phyloP scores from a whole-genome alignment of 2,329 filamentous ascomycete species.

The Trichoderma polysporum region DNA sequence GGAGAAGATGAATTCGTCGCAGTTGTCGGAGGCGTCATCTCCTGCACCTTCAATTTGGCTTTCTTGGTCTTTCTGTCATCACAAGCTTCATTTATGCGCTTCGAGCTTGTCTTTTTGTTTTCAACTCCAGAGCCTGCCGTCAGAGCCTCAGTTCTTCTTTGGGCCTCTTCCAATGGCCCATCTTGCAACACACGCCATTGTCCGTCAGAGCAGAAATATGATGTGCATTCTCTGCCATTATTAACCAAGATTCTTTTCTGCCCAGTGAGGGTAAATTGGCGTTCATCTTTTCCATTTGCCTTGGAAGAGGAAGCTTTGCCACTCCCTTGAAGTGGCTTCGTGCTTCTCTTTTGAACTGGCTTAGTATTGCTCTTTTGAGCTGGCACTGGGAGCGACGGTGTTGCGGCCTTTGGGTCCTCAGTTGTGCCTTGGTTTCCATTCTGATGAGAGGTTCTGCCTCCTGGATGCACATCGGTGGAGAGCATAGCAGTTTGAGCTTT shows the following conservation, averaged over 20 bases:
- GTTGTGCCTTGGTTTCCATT: no score
- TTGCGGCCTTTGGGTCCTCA: no score
- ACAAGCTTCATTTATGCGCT: not conserved
- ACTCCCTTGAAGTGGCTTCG: no score
- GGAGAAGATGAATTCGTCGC: not conserved
- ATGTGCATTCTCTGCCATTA: no score
- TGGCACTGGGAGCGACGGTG: no score
- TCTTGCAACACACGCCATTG: not conserved
- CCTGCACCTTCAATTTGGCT: not conserved
- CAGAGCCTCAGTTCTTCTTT: not conserved
- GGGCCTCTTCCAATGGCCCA: not conserved
- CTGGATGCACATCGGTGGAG: no score
- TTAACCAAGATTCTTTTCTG: not conserved
- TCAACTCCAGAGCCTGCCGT: not conserved
- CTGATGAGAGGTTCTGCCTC: no score
- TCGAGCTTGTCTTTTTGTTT: not conserved
- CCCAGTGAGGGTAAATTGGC: not conserved
- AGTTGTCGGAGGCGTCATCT: not conserved
- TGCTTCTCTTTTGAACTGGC: no score
- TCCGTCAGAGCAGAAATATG: not conserved
- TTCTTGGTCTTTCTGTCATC: not conserved
- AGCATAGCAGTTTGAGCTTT: no score
- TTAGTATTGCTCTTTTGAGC: no score
- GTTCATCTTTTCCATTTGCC: not conserved
- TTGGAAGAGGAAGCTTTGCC: not conserved